Evolutionary conservation across 305 asterid genomes (phyloP).

Genomic region (Solanum aculeatissimum): DNA sequence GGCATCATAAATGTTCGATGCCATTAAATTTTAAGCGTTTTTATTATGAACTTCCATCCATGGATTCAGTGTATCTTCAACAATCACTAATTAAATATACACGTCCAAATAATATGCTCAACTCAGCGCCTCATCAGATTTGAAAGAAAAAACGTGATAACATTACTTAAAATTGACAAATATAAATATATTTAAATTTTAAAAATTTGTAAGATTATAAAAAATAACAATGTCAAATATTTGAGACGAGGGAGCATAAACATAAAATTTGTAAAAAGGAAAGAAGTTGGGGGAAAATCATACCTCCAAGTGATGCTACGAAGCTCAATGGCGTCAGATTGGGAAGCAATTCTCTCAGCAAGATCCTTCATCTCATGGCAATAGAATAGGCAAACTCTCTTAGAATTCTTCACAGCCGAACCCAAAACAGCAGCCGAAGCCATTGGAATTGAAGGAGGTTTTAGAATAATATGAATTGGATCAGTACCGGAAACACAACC

Average conservation of each 20-base stretch:
- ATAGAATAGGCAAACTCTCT: slow-evolving; percentile 71
- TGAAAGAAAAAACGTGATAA: neutral
- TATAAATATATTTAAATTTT: neutral
- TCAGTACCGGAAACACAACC: slow-evolving; percentile 61
- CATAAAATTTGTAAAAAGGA: neutral
- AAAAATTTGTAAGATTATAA: neutral
- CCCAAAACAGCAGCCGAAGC: slow-evolving; percentile 23
- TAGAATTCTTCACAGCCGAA: slow-evolving; percentile 28
- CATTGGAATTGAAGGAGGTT: slow-evolving; percentile 45
- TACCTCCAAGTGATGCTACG: slow-evolving; percentile 89
- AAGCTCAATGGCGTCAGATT: slow-evolving; percentile 87
- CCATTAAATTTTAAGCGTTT: neutral
- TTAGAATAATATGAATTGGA: slow-evolving; percentile 83
- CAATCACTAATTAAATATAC: neutral
- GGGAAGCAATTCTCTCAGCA: slow-evolving; percentile 68
- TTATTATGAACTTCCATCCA: neutral
- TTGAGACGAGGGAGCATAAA: neutral
- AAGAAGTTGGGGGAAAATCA: neutral
- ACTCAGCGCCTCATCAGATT: neutral
- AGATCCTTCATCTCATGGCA: slow-evolving; percentile 86
- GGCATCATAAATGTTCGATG: neutral
- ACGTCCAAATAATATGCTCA: neutral
- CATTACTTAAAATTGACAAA: neutral
- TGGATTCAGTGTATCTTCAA: neutral
- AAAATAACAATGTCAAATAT: neutral